phyloP scores from a whole-genome alignment of 2,329 filamentous ascomycete genomes.

The Aaosphaeria arxii region DNA sequence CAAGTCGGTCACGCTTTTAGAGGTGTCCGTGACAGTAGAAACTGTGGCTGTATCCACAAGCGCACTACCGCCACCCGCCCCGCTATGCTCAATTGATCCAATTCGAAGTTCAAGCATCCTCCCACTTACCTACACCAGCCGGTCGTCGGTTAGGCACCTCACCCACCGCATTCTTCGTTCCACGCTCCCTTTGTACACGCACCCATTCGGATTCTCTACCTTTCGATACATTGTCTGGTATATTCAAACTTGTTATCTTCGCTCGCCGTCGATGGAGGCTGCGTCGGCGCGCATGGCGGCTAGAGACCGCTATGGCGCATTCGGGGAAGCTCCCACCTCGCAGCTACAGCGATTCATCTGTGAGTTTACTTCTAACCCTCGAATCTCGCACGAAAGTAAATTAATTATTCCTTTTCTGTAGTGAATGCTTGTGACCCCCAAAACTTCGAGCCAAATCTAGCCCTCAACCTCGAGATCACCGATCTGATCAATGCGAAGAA shows the following conservation, averaged over 20 bases:
- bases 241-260: background rate
- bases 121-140: no score
- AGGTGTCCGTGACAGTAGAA: no score
- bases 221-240: no score
- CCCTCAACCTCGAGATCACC: constrained; percentile 91
- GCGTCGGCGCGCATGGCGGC: constrained; percentile 92
- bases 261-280: constrained; percentile 68
- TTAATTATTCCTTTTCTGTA: constrained; percentile 18
- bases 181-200: no score
- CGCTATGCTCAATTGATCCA: no score
- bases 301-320: constrained; percentile 86
- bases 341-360: constrained; percentile 92
- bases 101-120: no score
- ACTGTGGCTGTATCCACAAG: no score
- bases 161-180: no score
- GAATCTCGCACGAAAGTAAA: background rate
- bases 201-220: no score
- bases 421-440: constrained; percentile 93
- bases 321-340: constrained; percentile 73
- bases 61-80: no score
- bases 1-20: no score
- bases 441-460: constrained; percentile 97
- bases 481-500: constrained; percentile 98
- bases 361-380: constrained; percentile 31
- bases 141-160: no score